Base-by-base conservation (phyloP, 2,329 filamentous ascomycete genomes). In the Westerdykella aurantiaca region DNA sequence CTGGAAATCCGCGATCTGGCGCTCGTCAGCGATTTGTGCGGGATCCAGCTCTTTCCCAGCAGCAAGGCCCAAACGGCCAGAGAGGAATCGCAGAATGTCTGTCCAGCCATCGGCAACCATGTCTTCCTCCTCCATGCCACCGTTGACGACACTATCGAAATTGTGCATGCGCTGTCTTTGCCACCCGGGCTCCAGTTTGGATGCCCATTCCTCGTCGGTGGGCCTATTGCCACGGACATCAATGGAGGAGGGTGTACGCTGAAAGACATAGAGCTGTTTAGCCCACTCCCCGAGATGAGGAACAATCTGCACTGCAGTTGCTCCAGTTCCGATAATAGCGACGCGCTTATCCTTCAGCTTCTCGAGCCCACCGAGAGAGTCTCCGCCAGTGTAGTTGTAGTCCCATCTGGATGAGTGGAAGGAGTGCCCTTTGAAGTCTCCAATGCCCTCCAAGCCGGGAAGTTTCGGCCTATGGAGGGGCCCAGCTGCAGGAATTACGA, bases 251-350 rank as follows among this genome's bases (percentile, higher is more conserved):
- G 77, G 76, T 2, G 78, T 81, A 2, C 78, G 72, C 55, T 81
- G 77, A 53, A 81, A 71, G n/a, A 81, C 75, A 48, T 72, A 77
- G 2, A 80, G 53, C 33, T 78, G 63, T 38, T 75, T 71, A 0
- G 74, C 71, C 45, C 67, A 74, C 38, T 71, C 65, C 2, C 71
- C 74, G 1, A 72, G 52, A 22, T 65, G 54, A 13, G 69, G 69
- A 1, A 71, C 47, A 17, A 61, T 60, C 34, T 67, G 61, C 5
- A 66, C 52, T 10, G 56, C 57, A 23, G 64, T 64, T 1, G 59
- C 57, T 1, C 64, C 64, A 4, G 61, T 65, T 2, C 63, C 65
- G 25, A 68, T 60, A 6, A 67, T 60, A 2, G 50, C 65, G 1
- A 68, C 59, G n/a, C 46, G 42, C 48, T 67, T 68, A 29, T 54